Conservation (phyloP, 2,329 filamentous ascomycete species). For the Beauveria varroae region DNA sequence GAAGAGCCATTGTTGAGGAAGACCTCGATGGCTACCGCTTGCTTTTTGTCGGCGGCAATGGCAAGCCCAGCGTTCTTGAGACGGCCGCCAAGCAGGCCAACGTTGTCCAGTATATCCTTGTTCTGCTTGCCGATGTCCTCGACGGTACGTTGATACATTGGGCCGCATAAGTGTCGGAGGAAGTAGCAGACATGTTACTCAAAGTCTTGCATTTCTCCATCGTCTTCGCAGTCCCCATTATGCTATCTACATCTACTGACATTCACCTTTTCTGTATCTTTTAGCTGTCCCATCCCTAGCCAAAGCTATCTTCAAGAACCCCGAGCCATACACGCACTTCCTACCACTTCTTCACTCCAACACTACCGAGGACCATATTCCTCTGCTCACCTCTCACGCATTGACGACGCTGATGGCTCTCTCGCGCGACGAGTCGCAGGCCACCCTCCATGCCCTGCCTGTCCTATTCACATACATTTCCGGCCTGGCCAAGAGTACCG, state of each 20-base stretch:
- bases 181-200: slow-evolving; percentile 1
- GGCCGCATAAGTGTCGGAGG: not conserved
- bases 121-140: slow-evolving; percentile 79
- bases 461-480: slow-evolving; percentile 82
- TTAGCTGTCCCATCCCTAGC: slow-evolving; percentile 74
- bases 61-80: slow-evolving; percentile 67
- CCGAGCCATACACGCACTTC: slow-evolving; percentile 75
- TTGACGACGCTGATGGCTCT: slow-evolving; percentile 70
- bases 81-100: slow-evolving; percentile 78
- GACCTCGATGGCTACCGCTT: slow-evolving; percentile 74
- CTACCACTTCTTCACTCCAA: slow-evolving; percentile 80
- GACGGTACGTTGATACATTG: slow-evolving; percentile 52
- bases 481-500: slow-evolving; percentile 72
- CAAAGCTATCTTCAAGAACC: slow-evolving; percentile 65
- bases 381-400: slow-evolving; percentile 82
- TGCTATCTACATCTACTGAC: slow-evolving; percentile 14
- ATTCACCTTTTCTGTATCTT: slow-evolving; percentile 9
- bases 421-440: slow-evolving; percentile 52
- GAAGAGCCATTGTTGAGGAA: slow-evolving; percentile 71
- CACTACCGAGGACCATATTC: slow-evolving; percentile 68
- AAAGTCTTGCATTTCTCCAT: not conserved
- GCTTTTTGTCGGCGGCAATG: slow-evolving; percentile 71
- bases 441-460: slow-evolving; percentile 71
- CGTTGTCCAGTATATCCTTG: slow-evolving; percentile 91
- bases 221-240: slow-evolving; percentile 4